phyloP scores from a whole-genome alignment of 352 stramenopile genomes.

The Pythium volutum region DNA sequence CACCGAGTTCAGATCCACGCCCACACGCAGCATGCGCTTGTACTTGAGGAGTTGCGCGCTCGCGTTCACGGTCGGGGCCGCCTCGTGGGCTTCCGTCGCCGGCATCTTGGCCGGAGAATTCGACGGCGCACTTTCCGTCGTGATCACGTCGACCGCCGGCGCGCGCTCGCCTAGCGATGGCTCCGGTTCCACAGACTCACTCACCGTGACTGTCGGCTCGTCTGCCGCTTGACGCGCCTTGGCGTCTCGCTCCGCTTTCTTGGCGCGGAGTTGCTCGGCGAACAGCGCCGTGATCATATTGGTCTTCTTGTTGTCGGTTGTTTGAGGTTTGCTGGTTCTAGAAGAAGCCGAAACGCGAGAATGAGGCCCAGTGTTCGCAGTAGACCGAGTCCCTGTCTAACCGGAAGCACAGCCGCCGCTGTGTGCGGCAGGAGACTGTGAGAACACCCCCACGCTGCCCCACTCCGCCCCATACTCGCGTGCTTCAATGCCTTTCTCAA shows the following conservation, averaged over 20 bases:
- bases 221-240: no score
- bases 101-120: background rate
- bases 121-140: no score
- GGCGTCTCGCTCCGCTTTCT: no score
- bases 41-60: conserved; percentile 4
- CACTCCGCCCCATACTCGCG: background rate
- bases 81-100: background rate
- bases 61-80: background rate
- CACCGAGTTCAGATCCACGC: background rate
- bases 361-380: background rate
- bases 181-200: no score
- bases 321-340: background rate
- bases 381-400: no score
- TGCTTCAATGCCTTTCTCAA: background rate
- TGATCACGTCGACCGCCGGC: no score
- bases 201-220: no score
- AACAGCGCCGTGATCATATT: background rate
- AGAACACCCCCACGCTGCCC: no score
- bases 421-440: no score
- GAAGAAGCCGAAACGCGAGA: background rate
- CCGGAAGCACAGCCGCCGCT: no score
- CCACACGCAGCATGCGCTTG: conserved; percentile 13
- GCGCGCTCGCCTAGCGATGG: no score
- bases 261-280: background rate
- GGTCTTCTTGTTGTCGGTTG: background rate